Base-by-base conservation (phyloP, 345 rosid species). In the Gossypium rotundifolium region DNA sequence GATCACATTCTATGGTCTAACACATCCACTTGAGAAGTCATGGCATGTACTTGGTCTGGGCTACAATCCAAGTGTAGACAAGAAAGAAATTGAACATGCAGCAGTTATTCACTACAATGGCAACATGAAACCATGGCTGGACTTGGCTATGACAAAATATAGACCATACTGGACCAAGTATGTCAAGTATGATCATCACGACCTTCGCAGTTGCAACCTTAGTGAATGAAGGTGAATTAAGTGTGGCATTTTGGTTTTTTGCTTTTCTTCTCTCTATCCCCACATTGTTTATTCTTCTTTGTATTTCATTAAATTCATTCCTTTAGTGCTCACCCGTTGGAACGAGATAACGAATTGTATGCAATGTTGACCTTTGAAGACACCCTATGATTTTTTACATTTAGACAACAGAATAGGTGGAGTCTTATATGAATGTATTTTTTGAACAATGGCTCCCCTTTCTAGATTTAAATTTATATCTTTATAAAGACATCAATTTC, bases 91-190 rank as follows among this genome's bases (percentile, higher is more conserved):
- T 46, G 94, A 90, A 48, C 89, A 79, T 59, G 99, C 99, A 57
- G 97, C 98, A 16, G 99, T 96, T 55, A 54, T 96, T 71, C 99
- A 96, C 79, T 96, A 96, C 76, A 96, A 96, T 52, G 99, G 98
- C 77, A 96, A 96, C 85, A 96, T 96, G 99, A 96, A 96, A 83
- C 99, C 99, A 1, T 96, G 99, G 99, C 85, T 96, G 71, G 99
- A 96, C 86, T 78, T 96, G 68, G 94, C 98, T 7, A 96, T 96
- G 98, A 85, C 98, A 40, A 96, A 90, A 74, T 96, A 96, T 72
- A 87, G 98, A 66, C 74, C 89, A 12, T 91, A 88, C 80, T 96
- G 99, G 99, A 87, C 91, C 74, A 93, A 86, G 80, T 91, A 91
- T 82, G 86, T 96, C 75, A 96, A 91, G 81, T 93, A 82, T 72